A percentile compares a stretch with the other conserved stretches of the same genome.
These are phyloP conservation scores for Ceratocystiopsis sp. DNA, from an alignment of 2,329 filamentous ascomycete genomes.

Conservation along the genomic window DNA sequence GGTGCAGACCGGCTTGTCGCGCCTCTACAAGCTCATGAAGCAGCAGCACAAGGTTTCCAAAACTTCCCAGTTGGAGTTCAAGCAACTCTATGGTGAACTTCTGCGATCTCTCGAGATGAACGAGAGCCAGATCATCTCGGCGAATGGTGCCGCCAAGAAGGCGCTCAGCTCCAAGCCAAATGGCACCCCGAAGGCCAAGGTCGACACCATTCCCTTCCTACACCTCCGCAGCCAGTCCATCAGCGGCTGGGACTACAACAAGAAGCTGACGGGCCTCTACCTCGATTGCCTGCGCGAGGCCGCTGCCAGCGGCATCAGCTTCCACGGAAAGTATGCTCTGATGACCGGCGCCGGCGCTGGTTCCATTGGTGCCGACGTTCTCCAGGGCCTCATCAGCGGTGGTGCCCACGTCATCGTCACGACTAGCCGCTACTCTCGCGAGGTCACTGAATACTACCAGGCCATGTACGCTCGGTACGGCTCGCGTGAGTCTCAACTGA, in stretches of 20 bases:
- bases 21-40: slow-evolving; percentile 96
- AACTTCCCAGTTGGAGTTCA: slow-evolving; percentile 90
- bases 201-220: slow-evolving; percentile 94
- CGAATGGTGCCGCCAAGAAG: slow-evolving; percentile 31
- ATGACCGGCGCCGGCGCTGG: slow-evolving; percentile 98
- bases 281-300: slow-evolving; percentile 83
- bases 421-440: slow-evolving; percentile 86
- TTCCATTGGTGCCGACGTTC: slow-evolving; percentile 91
- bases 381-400: slow-evolving; percentile 90
- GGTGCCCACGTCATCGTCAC: slow-evolving; percentile 95
- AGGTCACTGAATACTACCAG: slow-evolving; percentile 98
- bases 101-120: slow-evolving; percentile 94
- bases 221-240: slow-evolving; percentile 89
- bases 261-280: slow-evolving; percentile 88
- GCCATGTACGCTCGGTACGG: slow-evolving; percentile 94
- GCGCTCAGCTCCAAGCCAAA: slow-evolving; percentile 27
- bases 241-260: slow-evolving; percentile 98
- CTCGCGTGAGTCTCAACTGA: slow-evolving; percentile 83
- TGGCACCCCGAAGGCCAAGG: slow-evolving; percentile 61
- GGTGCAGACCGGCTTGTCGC: slow-evolving; percentile 87
- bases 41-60: slow-evolving; percentile 97
- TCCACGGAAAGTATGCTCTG: slow-evolving; percentile 85
- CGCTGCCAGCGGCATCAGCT: slow-evolving; percentile 73
- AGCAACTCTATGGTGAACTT: slow-evolving; percentile 84
- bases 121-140: slow-evolving; percentile 84